A percentile compares a stretch with the other conserved stretches of the same genome.
Conservation (phyloP, 495 filamentous ascomycete species). For the Tuber brumale region DNA sequence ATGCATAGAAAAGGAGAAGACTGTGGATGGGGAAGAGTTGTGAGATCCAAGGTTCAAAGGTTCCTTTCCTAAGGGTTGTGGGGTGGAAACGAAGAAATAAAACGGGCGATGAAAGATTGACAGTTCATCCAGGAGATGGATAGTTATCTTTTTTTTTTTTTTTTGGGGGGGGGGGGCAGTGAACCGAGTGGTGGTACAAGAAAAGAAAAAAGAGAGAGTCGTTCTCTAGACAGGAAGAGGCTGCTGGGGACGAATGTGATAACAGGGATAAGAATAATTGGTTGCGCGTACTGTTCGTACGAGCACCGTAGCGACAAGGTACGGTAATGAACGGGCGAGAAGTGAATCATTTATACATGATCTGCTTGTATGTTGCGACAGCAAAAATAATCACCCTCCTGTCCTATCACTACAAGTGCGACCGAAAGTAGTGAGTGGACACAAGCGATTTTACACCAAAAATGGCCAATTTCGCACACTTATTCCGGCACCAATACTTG, state of each 20-base stretch:
- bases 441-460: no score
- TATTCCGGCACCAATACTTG: no score
- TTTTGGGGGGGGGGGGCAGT: not conserved
- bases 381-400: not conserved
- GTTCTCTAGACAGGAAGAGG: not conserved
- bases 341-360: not conserved
- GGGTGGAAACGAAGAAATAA: not conserved
- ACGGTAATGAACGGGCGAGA: not conserved
- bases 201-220: not conserved
- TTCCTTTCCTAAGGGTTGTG: not conserved
- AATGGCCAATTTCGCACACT: no score
- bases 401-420: not conserved
- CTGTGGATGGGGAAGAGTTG: slow-evolving; percentile 14
- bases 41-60: slow-evolving; percentile 5
- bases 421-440: no score
- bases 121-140: not conserved
- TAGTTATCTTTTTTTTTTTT: not conserved
- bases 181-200: not conserved
- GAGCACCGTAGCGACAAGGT: not conserved
- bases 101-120: not conserved
- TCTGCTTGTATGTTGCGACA: no score
- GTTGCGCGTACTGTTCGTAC: not conserved
- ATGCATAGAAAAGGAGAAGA: slow-evolving; percentile 30
- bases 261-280: not conserved
- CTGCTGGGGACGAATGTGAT: not conserved